phyloP scores from a whole-genome alignment of 192 early-diverging fungal genomes.

The Spizellomyces sp. region DNA sequence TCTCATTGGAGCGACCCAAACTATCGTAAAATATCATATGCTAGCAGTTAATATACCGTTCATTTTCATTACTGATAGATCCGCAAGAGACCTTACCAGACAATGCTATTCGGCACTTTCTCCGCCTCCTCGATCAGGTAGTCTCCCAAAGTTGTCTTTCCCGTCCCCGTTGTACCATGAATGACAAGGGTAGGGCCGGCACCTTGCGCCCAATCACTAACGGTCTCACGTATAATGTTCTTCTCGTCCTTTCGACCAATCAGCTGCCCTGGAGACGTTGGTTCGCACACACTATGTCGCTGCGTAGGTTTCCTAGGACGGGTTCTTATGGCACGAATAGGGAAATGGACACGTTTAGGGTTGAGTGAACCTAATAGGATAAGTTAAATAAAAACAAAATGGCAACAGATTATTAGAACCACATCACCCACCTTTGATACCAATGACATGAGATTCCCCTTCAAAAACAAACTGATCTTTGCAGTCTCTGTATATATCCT shows the following conservation, averaged over 20 bases:
- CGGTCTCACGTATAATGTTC: background rate
- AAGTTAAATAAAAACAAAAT: no score
- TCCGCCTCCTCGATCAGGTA: background rate
- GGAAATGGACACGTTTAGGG: constrained; percentile 10
- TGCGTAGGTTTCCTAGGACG: background rate
- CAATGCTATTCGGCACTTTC: background rate
- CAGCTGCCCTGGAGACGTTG: background rate
- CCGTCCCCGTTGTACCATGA: background rate
- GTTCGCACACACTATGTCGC: background rate
- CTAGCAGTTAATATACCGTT: no score
- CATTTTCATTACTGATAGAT: no score
- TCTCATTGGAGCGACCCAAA: constrained; percentile 3
- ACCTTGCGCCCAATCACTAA: background rate
- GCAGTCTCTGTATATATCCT: no score
- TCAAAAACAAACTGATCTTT: no score
- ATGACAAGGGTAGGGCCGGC: background rate
- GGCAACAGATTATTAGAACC: no score
- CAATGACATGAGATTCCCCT: no score
- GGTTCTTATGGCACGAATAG: constrained; percentile 1
- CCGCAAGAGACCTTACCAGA: background rate
- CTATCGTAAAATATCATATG: background rate
- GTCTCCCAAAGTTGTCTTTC: background rate
- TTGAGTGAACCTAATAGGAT: background rate
- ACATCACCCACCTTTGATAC: no score
- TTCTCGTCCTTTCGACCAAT: constrained; percentile 3